These are phyloP conservation scores for Shiraia sp. DNA, from an alignment of 2,329 filamentous ascomycete genomes.

Conservation along the genomic window DNA sequence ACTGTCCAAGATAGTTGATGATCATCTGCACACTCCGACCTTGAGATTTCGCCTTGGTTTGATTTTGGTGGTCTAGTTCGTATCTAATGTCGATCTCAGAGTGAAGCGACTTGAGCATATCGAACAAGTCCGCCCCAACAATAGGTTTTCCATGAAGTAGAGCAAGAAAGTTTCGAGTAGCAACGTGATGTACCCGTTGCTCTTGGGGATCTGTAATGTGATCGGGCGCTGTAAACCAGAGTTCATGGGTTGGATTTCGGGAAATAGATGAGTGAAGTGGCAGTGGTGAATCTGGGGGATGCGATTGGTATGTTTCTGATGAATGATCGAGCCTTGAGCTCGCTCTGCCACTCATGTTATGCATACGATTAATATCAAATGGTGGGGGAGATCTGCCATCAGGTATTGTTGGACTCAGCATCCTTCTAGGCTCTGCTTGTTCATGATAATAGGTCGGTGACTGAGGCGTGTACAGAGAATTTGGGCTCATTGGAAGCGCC, in stretches of 20 bases:
- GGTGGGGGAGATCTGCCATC: slow-evolving; percentile 31
- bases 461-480: slow-evolving; percentile 18
- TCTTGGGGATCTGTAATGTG: slow-evolving; percentile 51
- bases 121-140: slow-evolving; percentile 65
- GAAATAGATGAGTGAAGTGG: slow-evolving; percentile 10
- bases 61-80: slow-evolving; percentile 48
- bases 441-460: slow-evolving; percentile 19
- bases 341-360: slow-evolving; percentile 15
- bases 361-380: slow-evolving; percentile 35
- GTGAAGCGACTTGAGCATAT: slow-evolving; percentile 66
- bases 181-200: slow-evolving; percentile 64
- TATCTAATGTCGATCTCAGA: slow-evolving; percentile 61
- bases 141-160: slow-evolving; percentile 66
- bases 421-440: slow-evolving; percentile 21
- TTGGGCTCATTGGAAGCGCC: slow-evolving; percentile 26
- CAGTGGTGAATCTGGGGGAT: slow-evolving; percentile 15
- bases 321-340: slow-evolving; percentile 21
- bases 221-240: slow-evolving; percentile 64
- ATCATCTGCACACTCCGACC: slow-evolving; percentile 61
- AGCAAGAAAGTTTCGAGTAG: slow-evolving; percentile 71
- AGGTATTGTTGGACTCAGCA: slow-evolving; percentile 31
- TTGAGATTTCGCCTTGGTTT: slow-evolving; percentile 31
- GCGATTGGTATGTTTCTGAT: slow-evolving; percentile 11
- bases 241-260: slow-evolving; percentile 48
- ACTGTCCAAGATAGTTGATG: slow-evolving; percentile 62